Evolutionary conservation across 371 early-diverging fungal genomes (phyloP).

Genomic region (Mortierella polycephala): DNA sequence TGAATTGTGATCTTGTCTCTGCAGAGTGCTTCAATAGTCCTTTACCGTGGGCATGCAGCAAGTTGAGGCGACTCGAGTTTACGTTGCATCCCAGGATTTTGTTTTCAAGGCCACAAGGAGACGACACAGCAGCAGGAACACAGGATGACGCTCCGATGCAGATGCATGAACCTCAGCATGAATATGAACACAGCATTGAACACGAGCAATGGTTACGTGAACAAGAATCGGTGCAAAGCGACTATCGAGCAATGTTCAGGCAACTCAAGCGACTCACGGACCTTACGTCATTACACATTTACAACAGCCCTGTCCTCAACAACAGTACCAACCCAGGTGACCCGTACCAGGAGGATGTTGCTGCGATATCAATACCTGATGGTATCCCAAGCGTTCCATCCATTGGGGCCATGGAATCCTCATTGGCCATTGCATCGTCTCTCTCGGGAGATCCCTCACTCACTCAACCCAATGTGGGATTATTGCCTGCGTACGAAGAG

Average conservation of each 20-base stretch:
- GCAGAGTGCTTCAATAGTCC: constrained; percentile 33
- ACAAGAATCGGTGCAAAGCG: constrained; percentile 21
- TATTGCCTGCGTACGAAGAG: neutral
- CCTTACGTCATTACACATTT: constrained; percentile 32
- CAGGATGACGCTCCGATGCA: neutral
- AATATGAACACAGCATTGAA: neutral
- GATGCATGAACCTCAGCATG: neutral
- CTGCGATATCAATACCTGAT: neutral
- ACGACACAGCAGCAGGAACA: neutral
- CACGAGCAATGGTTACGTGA: neutral
- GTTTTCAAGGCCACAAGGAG: constrained; percentile 3
- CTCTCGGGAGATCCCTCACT: too few species aligned
- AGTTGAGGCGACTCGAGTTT: constrained; percentile 38
- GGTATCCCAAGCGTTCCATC: neutral
- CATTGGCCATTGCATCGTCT: too few species aligned
- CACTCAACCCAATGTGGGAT: too few species aligned
- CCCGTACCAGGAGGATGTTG: neutral
- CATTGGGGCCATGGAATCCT: too few species aligned
- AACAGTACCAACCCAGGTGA: neutral
- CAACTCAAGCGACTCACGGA: constrained; percentile 27
- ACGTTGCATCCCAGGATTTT: constrained; percentile 35
- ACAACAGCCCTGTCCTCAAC: constrained; percentile 40
- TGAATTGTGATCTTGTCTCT: constrained; percentile 43
- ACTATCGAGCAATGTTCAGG: constrained; percentile 44
- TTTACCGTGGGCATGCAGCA: constrained; percentile 24